phyloP scores from a whole-genome alignment of 768 basidiomycete genomes.

The Kwoniella dejecticola region DNA sequence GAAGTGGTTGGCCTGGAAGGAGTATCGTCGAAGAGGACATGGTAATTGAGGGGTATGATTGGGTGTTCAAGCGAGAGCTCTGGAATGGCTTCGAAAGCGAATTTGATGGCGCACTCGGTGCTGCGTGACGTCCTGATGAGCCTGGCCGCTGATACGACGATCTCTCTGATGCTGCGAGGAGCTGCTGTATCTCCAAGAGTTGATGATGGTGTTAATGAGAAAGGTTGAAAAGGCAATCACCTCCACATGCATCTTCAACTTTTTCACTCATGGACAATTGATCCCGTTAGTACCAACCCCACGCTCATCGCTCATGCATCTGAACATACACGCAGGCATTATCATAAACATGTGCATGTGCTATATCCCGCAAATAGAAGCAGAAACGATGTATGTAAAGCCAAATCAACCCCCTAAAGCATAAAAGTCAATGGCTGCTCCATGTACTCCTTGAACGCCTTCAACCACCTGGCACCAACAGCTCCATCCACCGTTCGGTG shows the following conservation, averaged over 20 bases:
- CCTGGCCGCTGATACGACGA: too few relatives aligned
- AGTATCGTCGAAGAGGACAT: constrained; percentile 31
- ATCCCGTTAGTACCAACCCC: too few relatives aligned
- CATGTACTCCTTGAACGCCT: constrained; percentile 91
- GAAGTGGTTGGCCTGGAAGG: constrained; percentile 52
- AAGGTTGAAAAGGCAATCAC: too few relatives aligned
- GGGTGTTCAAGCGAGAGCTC: not conserved
- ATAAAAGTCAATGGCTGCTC: constrained; percentile 97
- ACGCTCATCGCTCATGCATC: not conserved
- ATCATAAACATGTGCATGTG: constrained; percentile 5
- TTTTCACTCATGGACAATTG: too few relatives aligned
- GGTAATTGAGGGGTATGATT: not conserved
- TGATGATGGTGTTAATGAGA: too few relatives aligned
- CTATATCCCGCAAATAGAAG: not conserved
- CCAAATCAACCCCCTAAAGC: constrained; percentile 63
- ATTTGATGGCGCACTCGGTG: too few relatives aligned
- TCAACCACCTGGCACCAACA: constrained; percentile 86
- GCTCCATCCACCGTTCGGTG: constrained; percentile 97
- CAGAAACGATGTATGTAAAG: not conserved
- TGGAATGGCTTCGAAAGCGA: too few relatives aligned
- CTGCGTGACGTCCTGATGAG: too few relatives aligned
- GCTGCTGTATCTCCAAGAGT: too few relatives aligned
- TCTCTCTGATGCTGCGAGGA: too few relatives aligned
- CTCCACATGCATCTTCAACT: too few relatives aligned
- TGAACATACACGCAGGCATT: not conserved